phyloP scores from a whole-genome alignment of 1,284 basidiomycete genomes.

The Inonotus obliquus region DNA sequence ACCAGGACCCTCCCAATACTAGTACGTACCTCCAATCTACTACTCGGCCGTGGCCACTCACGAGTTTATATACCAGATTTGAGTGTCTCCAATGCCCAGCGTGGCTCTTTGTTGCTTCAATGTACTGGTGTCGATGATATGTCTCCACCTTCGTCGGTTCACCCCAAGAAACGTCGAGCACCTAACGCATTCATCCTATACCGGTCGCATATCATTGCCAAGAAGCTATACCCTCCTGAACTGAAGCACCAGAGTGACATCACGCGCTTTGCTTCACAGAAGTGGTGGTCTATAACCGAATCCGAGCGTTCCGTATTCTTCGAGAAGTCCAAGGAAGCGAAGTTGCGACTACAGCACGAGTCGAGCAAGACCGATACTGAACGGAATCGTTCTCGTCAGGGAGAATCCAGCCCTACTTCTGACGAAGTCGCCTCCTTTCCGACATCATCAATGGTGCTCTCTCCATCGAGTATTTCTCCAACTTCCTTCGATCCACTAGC shows the following conservation, averaged over 20 bases:
- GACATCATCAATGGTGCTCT: too few relatives aligned
- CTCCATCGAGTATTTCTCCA: background rate
- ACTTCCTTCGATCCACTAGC: background rate
- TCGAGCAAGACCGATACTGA: conserved; percentile 21
- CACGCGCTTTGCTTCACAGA: background rate
- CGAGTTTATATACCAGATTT: background rate
- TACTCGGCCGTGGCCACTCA: background rate
- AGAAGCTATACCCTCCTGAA: background rate
- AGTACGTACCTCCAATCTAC: too few relatives aligned
- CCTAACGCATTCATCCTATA: conserved; percentile 14
- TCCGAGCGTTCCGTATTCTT: background rate
- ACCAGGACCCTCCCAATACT: background rate
- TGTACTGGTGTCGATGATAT: too few relatives aligned
- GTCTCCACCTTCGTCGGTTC: background rate
- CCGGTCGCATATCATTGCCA: conserved; percentile 2
- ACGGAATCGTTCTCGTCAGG: conserved; percentile 30
- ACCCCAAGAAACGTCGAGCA: background rate
- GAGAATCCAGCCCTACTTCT: conserved; percentile 17
- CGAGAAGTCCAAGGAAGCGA: background rate
- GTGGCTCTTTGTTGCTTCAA: background rate
- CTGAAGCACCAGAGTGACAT: conserved; percentile 6
- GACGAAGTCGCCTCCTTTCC: background rate
- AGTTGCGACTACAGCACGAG: conserved; percentile 21
- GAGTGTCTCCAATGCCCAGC: background rate
- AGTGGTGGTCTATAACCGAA: background rate